Conservation (phyloP, 2,329 filamentous ascomycete species). For the Beauveria caledonica region DNA sequence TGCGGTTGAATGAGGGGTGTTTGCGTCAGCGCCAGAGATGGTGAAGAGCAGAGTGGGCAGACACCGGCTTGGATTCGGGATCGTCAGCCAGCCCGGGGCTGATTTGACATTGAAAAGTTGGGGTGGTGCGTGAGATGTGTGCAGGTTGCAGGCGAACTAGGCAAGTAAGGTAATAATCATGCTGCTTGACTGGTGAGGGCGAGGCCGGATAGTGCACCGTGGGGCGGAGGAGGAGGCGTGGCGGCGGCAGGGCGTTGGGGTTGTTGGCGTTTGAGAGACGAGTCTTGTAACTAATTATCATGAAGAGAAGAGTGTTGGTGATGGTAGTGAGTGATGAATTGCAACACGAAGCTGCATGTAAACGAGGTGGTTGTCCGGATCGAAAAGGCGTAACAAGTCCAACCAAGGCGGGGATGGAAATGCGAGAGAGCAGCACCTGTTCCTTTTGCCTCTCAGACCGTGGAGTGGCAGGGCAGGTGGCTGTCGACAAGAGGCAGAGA, state of each 20-base stretch:
- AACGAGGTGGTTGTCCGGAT: background rate
- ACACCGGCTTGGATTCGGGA: background rate
- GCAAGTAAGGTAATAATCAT: background rate
- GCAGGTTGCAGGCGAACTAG: background rate
- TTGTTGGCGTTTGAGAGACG: background rate
- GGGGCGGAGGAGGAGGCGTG: background rate
- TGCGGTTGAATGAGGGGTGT: slow-evolving; percentile 8
- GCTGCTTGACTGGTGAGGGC: background rate
- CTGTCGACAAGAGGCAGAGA: background rate
- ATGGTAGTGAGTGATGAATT: background rate
- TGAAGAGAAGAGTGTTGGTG: background rate
- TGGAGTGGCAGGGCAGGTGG: background rate
- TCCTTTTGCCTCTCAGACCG: background rate
- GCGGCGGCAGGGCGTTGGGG: background rate
- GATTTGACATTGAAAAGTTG: background rate
- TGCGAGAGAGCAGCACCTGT: background rate
- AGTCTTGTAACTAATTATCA: too few relatives aligned
- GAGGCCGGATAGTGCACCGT: background rate
- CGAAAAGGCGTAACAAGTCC: background rate
- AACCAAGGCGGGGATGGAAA: background rate
- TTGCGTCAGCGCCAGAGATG: slow-evolving; percentile 4
- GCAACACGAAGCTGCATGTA: background rate
- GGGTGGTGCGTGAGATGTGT: background rate
- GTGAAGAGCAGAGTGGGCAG: background rate
- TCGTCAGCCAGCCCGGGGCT: background rate